Percentiles rank a stretch among this genome's conserved stretches.
These are phyloP conservation scores for Ceratocystis albifundus DNA, from an alignment of 2,329 filamentous ascomycete genomes.

Conservation along the genomic window DNA sequence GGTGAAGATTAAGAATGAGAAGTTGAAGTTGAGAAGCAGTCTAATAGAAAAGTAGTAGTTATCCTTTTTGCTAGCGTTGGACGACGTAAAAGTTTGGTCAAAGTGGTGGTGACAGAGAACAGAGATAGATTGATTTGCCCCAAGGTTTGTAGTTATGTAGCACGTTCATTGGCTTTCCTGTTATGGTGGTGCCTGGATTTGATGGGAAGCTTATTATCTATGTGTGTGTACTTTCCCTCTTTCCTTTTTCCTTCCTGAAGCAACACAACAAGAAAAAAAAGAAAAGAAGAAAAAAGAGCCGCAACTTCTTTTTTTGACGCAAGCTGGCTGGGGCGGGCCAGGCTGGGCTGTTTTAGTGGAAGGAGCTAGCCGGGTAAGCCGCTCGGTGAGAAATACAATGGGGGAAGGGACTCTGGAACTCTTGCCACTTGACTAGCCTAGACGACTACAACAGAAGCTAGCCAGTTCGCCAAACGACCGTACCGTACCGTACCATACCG, in stretches of 20 bases:
- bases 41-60: not conserved
- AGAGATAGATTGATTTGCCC: not conserved
- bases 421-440: too few relatives aligned
- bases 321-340: not conserved
- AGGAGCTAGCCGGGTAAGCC: not conserved
- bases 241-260: not conserved
- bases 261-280: not conserved
- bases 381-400: not conserved
- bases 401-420: too few relatives aligned
- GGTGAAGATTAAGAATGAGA: not conserved
- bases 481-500: too few relatives aligned
- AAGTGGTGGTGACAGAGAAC: too few relatives aligned
- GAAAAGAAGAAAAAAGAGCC: not conserved
- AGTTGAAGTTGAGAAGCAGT: not conserved
- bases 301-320: not conserved
- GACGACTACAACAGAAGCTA: too few relatives aligned
- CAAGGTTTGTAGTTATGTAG: not conserved
- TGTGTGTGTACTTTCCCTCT: not conserved
- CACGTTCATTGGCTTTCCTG: not conserved
- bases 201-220: not conserved
- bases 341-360: not conserved
- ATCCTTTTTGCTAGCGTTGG: not conserved
- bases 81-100: not conserved
- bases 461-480: too few relatives aligned
- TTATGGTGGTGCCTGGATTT: not conserved